phyloP scores from a whole-genome alignment of 2,329 filamentous ascomycete genomes.

The Zasmidium angulare region DNA sequence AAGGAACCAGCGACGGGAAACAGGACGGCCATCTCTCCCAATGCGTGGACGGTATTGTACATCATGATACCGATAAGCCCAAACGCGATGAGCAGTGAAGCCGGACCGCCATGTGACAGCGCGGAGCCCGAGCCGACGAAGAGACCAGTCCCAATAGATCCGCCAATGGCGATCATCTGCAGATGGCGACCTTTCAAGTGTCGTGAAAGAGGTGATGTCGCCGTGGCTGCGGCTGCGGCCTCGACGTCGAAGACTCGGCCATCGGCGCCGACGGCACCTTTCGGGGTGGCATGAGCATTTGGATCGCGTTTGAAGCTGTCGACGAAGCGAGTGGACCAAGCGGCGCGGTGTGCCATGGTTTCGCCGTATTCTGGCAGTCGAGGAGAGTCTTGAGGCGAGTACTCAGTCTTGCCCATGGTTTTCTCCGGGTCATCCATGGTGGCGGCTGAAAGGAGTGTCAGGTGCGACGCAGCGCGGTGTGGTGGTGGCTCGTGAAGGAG shows the following conservation, averaged over 20 bases:
- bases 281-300: slow-evolving; percentile 51
- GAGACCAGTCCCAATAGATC: slow-evolving; percentile 13
- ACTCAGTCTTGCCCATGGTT: slow-evolving; percentile 17
- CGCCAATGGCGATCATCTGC: slow-evolving; percentile 88
- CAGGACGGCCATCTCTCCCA: slow-evolving; percentile 37
- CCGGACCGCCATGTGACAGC: slow-evolving; percentile 35
- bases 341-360: slow-evolving; percentile 16
- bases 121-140: slow-evolving; percentile 37
- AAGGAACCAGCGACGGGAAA: slow-evolving; percentile 39
- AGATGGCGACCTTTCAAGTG: slow-evolving; percentile 78
- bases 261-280: slow-evolving; percentile 50
- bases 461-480: background rate
- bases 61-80: slow-evolving; percentile 35
- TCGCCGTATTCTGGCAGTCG: slow-evolving; percentile 29
- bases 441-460: slow-evolving; percentile 1
- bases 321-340: slow-evolving; percentile 43
- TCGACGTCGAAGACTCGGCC: slow-evolving; percentile 64
- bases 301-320: slow-evolving; percentile 66
- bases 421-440: slow-evolving; percentile 21
- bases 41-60: slow-evolving; percentile 35
- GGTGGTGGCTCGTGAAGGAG: background rate
- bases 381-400: slow-evolving; percentile 16
- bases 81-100: slow-evolving; percentile 35
- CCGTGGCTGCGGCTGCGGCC: slow-evolving; percentile 60
- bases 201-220: slow-evolving; percentile 71